phyloP scores from a whole-genome alignment of 345 rosid genomes.

The Syzygium jambos region DNA sequence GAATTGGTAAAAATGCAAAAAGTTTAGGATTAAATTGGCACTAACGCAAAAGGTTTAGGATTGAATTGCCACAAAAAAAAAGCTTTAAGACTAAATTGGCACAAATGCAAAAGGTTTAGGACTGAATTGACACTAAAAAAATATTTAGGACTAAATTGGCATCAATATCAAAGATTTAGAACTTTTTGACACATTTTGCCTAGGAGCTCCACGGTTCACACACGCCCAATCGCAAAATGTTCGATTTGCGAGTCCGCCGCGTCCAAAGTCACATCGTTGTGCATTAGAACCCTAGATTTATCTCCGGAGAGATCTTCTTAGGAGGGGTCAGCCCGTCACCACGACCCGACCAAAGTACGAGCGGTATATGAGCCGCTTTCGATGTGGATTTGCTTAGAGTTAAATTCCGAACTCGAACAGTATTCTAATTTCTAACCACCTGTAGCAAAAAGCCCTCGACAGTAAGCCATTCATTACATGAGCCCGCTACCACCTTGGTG shows the following conservation, averaged over 20 bases:
- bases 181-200: no score
- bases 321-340: not conserved
- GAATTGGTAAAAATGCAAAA: no score
- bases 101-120: no score
- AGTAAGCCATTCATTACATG: no score
- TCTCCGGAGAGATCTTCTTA: not conserved
- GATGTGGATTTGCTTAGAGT: not conserved
- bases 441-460: fast-evolving
- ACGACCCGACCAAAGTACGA: fast-evolving
- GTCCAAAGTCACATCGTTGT: not conserved
- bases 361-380: fast-evolving
- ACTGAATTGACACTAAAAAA: no score
- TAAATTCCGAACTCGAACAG: not conserved
- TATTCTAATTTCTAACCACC: not conserved
- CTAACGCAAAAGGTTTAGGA: no score
- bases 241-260: not conserved
- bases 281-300: no score
- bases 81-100: no score
- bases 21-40: no score
- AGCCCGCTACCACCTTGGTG: not conserved
- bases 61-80: no score
- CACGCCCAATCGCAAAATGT: not conserved
- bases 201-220: not conserved
- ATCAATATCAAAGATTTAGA: no score
- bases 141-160: no score